A percentile compares a stretch with the other conserved stretches of the same genome.
Evolutionary conservation across 2,329 filamentous ascomycete species (phyloP).

Genomic region (Samsoniella hepiali): DNA sequence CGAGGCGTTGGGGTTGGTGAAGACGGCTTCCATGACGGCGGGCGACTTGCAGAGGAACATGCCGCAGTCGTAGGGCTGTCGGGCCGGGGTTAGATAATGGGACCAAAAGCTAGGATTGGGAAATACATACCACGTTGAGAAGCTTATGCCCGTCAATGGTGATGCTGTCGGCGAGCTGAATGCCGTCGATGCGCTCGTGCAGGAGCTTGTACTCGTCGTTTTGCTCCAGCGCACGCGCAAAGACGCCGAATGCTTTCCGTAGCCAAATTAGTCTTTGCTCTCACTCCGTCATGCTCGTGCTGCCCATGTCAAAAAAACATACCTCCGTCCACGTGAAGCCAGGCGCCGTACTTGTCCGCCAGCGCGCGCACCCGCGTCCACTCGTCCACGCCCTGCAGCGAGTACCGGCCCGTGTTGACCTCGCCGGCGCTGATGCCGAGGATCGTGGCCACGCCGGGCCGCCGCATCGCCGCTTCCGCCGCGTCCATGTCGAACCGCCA

Average conservation of each 20-base stretch:
- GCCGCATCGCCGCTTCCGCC: conserved; percentile 58
- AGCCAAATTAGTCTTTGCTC: conserved; percentile 7
- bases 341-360: conserved; percentile 70
- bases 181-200: conserved; percentile 52
- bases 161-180: conserved; percentile 85
- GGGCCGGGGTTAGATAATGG: neutral
- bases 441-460: conserved; percentile 61
- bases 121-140: conserved; percentile 69
- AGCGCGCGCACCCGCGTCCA: conserved; percentile 62
- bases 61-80: conserved; percentile 81
- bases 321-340: conserved; percentile 86
- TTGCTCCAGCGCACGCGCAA: conserved; percentile 63
- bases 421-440: conserved; percentile 81
- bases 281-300: no score
- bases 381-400: conserved; percentile 55
- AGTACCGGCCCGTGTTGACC: conserved; percentile 85
- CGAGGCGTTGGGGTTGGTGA: conserved; percentile 79
- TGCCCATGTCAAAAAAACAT: conserved; percentile 21
- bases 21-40: conserved; percentile 57
- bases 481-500: conserved; percentile 67
- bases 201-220: conserved; percentile 53
- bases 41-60: conserved; percentile 76
- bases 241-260: conserved; percentile 72
- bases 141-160: conserved; percentile 85
- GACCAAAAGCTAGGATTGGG: conserved; percentile 21